Conservation (phyloP, 345 rosid genomes). For the Populus pruinosa region DNA sequence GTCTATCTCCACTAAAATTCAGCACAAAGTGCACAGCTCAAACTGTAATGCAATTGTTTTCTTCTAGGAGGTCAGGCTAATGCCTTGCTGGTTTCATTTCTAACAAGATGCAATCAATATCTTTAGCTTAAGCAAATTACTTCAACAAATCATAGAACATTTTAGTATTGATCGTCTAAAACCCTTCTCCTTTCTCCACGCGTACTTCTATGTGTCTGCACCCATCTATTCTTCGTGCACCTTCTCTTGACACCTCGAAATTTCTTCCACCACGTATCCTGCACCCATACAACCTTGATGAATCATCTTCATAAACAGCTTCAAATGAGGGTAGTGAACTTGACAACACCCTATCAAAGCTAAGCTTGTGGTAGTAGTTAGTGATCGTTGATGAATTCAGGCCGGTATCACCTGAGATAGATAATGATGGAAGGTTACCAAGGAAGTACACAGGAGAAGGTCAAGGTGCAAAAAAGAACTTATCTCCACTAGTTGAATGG, state of each 20-base stretch:
- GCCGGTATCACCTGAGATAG: slow-evolving; percentile 50
- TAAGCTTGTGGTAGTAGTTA: neutral
- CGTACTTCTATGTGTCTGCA: neutral
- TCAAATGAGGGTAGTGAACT: neutral
- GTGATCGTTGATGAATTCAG: slow-evolving; percentile 55
- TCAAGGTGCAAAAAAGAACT: slow-evolving; percentile 54
- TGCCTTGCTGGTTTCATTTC: no score
- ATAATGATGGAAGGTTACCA: slow-evolving; percentile 57
- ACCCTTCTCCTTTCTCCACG: neutral
- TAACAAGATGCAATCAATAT: no score
- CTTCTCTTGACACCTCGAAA: neutral
- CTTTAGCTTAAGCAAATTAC: no score
- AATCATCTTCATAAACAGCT: neutral
- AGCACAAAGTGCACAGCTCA: no score
- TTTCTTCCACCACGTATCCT: neutral
- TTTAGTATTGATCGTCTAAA: neutral
- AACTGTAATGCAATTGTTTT: no score
- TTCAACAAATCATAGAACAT: no score
- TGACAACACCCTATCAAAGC: neutral
- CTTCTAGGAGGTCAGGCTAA: no score
- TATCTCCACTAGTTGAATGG: slow-evolving; percentile 72
- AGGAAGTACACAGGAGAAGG: slow-evolving; percentile 70
- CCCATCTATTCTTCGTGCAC: neutral
- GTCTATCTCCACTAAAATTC: no score
- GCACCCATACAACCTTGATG: neutral